These are phyloP conservation scores for Asterionellopsis glacialis DNA, from an alignment of 108 stramenopile species.

Conservation along the genomic window DNA sequence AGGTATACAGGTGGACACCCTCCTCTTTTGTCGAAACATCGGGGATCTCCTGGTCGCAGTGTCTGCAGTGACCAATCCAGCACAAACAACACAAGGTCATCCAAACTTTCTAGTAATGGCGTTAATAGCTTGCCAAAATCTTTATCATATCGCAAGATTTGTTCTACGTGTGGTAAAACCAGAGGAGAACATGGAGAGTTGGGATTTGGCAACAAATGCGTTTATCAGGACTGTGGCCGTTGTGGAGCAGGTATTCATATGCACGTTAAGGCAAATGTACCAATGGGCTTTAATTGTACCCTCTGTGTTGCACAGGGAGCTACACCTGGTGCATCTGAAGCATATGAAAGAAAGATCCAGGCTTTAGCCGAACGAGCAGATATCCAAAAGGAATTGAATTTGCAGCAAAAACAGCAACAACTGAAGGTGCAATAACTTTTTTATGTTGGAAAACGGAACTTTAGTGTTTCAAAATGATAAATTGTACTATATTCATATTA, in stretches of 20 bases:
- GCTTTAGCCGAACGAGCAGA: slow-evolving; percentile 65
- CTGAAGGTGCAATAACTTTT: too few species aligned
- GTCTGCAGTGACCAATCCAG: slow-evolving; percentile 5
- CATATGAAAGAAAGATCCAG: slow-evolving; percentile 58
- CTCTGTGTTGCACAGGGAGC: slow-evolving; percentile 61
- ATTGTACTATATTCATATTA: too few species aligned
- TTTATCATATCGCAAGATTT: slow-evolving; percentile 77
- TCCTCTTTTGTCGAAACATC: background rate
- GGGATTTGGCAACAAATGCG: slow-evolving; percentile 83
- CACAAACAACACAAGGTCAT: slow-evolving; percentile 26
- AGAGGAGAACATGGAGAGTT: slow-evolving; percentile 77
- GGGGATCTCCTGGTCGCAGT: too few species aligned
- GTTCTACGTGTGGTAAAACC: slow-evolving; percentile 70
- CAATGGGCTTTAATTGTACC: slow-evolving; percentile 67
- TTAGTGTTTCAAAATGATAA: too few species aligned
- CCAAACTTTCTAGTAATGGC: background rate
- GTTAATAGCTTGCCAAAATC: slow-evolving; percentile 42
- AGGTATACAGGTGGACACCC: background rate
- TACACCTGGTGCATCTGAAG: slow-evolving; percentile 26
- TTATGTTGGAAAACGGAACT: too few species aligned
- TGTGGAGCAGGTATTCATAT: slow-evolving; percentile 54
- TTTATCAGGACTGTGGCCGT: slow-evolving; percentile 62
- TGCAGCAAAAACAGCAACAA: slow-evolving; percentile 13
- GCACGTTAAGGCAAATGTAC: slow-evolving; percentile 31
- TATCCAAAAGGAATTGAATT: slow-evolving; percentile 33